These are phyloP conservation scores for Kurtzmaniella natalensis DNA, from an alignment of 1,139 yeast species.

Conservation along the genomic window DNA sequence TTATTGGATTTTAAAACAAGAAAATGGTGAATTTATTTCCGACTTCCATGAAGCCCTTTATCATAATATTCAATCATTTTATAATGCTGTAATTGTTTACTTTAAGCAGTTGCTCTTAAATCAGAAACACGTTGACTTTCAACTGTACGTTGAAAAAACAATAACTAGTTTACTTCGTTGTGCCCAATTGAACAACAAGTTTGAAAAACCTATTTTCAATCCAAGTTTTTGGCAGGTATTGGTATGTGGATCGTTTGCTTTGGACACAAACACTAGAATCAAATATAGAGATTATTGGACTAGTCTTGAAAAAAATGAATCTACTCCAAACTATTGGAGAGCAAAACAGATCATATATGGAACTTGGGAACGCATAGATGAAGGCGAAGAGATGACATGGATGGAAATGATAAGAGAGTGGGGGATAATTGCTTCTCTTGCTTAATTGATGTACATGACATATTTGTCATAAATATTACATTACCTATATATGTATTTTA, in stretches of 20 bases:
- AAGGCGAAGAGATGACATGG: constrained; percentile 44
- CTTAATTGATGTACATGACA: constrained; percentile 14
- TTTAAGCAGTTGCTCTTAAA: constrained; percentile 43
- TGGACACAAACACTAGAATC: constrained; percentile 18
- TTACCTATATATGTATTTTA: too few species aligned
- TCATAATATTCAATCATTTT: constrained; percentile 36
- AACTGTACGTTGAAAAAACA: constrained; percentile 27
- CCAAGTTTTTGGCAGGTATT: constrained; percentile 49
- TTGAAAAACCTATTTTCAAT: constrained; percentile 12
- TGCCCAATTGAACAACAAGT: constrained; percentile 18
- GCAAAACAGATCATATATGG: constrained; percentile 51
- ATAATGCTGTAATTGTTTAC: constrained; percentile 41
- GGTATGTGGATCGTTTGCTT: constrained; percentile 44
- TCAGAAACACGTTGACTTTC: constrained; percentile 25
- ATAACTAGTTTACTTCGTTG: constrained; percentile 22
- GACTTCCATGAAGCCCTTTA: constrained; percentile 37
- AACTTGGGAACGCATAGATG: constrained; percentile 44
- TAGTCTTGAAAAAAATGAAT: constrained; percentile 16
- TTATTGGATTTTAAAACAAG: constrained; percentile 34
- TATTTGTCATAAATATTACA: too few species aligned
- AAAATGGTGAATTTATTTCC: constrained; percentile 17
- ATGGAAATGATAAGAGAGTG: constrained; percentile 53
- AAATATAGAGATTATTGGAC: constrained; percentile 30
- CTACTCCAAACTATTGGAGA: constrained; percentile 43
- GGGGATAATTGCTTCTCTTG: constrained; percentile 42